Conservation (phyloP, 2,329 filamentous ascomycete genomes). For the Hyphodiscus sp. region DNA sequence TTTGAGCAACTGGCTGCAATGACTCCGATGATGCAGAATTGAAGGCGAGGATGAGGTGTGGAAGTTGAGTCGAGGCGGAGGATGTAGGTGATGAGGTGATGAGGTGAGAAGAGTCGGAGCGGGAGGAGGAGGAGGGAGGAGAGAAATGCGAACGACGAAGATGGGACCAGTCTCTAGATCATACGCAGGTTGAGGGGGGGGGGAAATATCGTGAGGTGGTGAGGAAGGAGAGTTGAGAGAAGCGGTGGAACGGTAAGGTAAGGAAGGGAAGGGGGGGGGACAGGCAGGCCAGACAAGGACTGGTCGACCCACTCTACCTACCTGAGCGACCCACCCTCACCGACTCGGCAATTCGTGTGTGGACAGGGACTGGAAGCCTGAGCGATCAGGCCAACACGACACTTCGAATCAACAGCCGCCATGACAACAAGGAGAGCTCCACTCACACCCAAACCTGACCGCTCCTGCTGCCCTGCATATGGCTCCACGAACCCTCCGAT, state of each 20-base stretch:
- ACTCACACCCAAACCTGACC: neutral
- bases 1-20: slow-evolving; percentile 10
- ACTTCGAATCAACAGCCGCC: no score
- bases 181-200: slow-evolving; percentile 12
- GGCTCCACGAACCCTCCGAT: no score
- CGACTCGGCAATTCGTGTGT: slow-evolving; percentile 1
- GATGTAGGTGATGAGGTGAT: slow-evolving; percentile 12
- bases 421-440: neutral
- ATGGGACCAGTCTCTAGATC: slow-evolving; percentile 24
- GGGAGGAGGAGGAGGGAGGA: slow-evolving; percentile 29
- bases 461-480: neutral
- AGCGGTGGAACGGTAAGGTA: slow-evolving; percentile 4
- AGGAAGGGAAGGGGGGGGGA: neutral
- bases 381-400: neutral
- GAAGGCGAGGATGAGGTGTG: slow-evolving; percentile 12
- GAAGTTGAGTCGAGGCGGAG: slow-evolving; percentile 11
- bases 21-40: slow-evolving; percentile 18
- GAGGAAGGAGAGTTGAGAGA: slow-evolving; percentile 12
- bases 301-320: no score
- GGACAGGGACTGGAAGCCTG: neutral
- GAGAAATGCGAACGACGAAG: slow-evolving; percentile 23
- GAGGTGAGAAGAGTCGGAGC: slow-evolving; percentile 26
- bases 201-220: slow-evolving; percentile 1
- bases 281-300: no score
- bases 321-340: no score